A percentile compares a stretch with the other conserved stretches of the same genome.
Conservation (phyloP, 495 filamentous ascomycete genomes). For the Wilcoxina mikolae region DNA sequence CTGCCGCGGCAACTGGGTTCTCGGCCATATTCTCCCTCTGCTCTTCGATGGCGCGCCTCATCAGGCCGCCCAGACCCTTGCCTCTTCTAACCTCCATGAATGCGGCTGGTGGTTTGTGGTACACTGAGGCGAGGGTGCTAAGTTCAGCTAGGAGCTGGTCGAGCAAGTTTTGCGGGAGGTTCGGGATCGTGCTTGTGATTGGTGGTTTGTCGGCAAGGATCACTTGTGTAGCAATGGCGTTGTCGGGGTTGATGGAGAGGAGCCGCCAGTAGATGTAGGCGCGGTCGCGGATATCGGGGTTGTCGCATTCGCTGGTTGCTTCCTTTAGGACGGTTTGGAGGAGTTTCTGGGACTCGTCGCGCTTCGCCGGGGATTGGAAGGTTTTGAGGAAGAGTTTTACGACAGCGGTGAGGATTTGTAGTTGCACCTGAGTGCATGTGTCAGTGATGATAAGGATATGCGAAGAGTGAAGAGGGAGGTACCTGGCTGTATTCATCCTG, state of each 20-base stretch:
- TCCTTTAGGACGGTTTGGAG: conserved; percentile 87
- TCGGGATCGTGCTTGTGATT: conserved; percentile 83
- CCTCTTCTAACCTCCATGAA: conserved; percentile 92
- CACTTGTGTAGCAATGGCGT: conserved; percentile 67
- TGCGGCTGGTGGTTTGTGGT: conserved; percentile 92
- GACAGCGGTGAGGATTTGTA: conserved; percentile 90
- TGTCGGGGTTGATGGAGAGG: conserved; percentile 77
- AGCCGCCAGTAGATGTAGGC: conserved; percentile 98
- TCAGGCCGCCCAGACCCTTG: conserved; percentile 74
- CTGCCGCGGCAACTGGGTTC: conserved; percentile 69
- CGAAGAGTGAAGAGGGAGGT: conserved; percentile 7
- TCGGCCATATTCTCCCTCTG: conserved; percentile 81
- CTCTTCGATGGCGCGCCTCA: conserved; percentile 91
- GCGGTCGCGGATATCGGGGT: conserved; percentile 89
- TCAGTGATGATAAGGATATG: neutral
- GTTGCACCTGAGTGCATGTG: conserved; percentile 47
- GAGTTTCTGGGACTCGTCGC: conserved; percentile 49
- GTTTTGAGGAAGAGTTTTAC: conserved; percentile 97
- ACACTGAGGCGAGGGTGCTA: conserved; percentile 95
- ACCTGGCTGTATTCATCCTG: conserved; percentile 84
- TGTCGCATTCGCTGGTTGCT: conserved; percentile 88
- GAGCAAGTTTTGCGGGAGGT: conserved; percentile 65
- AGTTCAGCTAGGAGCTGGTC: conserved; percentile 78
- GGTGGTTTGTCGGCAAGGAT: conserved; percentile 87
- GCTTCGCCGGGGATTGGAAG: conserved; percentile 44